Percentiles rank a stretch among this genome's conserved stretches.
These are phyloP conservation scores for Discostella stelligeroides DNA, from an alignment of 108 stramenopile species.

Conservation along the genomic window DNA sequence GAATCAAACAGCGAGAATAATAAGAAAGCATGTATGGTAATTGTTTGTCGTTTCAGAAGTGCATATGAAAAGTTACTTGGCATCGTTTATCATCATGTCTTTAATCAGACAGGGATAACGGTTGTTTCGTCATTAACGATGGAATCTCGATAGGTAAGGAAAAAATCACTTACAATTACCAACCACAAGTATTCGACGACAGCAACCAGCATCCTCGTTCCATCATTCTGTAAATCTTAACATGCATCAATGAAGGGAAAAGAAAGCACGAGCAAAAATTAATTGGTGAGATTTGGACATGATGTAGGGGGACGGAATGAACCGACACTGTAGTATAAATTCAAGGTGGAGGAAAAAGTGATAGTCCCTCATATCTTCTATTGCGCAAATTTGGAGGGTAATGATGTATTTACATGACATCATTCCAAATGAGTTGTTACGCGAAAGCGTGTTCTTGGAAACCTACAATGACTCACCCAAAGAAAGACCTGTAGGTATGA, in stretches of 20 bases:
- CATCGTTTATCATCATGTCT: constrained; percentile 22
- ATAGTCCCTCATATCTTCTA: constrained; percentile 35
- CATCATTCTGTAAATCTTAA: neutral
- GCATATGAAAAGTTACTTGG: constrained; percentile 39
- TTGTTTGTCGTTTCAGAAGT: constrained; percentile 8
- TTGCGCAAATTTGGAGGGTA: constrained; percentile 55
- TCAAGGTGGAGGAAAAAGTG: constrained; percentile 48
- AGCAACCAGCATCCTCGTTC: neutral
- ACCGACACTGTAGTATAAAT: constrained; percentile 31
- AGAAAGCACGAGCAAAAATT: neutral
- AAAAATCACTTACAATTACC: neutral
- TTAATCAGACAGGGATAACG: constrained; percentile 44
- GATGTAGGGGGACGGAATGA: constrained; percentile 44
- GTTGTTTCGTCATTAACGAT: constrained; percentile 20
- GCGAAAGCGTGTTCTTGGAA: constrained; percentile 5
- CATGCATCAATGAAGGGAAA: neutral
- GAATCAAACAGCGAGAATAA: neutral
- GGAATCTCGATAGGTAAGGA: neutral
- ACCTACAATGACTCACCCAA: constrained; percentile 3
- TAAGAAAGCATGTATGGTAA: constrained; percentile 1
- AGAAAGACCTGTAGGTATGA: too few relatives aligned
- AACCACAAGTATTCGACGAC: neutral
- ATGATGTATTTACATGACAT: constrained; percentile 26
- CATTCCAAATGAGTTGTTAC: constrained; percentile 56
- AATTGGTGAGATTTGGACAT: neutral